Conservation (phyloP, 1,284 basidiomycete genomes). For the Cutaneotrichosporon mucoides region DNA sequence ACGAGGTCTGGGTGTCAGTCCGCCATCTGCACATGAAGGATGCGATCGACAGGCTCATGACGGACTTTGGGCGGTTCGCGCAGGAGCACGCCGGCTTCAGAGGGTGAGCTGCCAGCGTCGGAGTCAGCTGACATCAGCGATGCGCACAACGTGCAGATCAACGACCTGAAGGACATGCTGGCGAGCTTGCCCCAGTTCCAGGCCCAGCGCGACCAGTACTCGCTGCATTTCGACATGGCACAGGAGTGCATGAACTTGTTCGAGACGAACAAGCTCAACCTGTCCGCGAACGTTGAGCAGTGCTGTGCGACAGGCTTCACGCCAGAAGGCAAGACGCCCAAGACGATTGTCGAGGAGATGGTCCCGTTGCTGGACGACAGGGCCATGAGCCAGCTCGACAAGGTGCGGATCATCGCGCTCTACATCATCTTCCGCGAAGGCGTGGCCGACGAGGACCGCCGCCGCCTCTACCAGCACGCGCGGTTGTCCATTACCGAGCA, state of each 20-base stretch:
- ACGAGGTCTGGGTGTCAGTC: constrained; percentile 85
- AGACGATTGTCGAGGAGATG: constrained; percentile 95
- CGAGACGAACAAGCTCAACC: constrained; percentile 77
- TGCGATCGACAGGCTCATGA: constrained; percentile 91
- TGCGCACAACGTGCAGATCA: constrained; percentile 69
- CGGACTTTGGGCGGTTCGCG: constrained; percentile 89
- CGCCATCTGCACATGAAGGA: constrained; percentile 98
- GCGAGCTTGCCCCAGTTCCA: constrained; percentile 92
- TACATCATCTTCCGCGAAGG: constrained; percentile 96
- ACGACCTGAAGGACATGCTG: constrained; percentile 99
- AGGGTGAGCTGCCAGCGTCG: constrained; percentile 43
- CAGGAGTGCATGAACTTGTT: constrained; percentile 95
- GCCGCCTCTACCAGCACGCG: constrained; percentile 95
- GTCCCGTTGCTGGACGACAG: constrained; percentile 88
- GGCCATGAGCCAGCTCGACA: constrained; percentile 65
- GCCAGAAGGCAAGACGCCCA: constrained; percentile 83
- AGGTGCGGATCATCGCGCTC: constrained; percentile 92
- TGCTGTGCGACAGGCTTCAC: constrained; percentile 88
- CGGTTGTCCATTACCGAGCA: constrained; percentile 82
- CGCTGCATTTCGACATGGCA: constrained; percentile 93
- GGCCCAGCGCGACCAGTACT: constrained; percentile 92
- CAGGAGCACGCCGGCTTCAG: constrained; percentile 87
- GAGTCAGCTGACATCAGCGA: constrained; percentile 12
- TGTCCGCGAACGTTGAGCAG: constrained; percentile 91
- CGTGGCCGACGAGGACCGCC: constrained; percentile 93